A percentile compares a stretch with the other conserved stretches of the same genome.
phyloP scores from a whole-genome alignment of 768 basidiomycete species.

The Boletus rufocinnamomeus region DNA sequence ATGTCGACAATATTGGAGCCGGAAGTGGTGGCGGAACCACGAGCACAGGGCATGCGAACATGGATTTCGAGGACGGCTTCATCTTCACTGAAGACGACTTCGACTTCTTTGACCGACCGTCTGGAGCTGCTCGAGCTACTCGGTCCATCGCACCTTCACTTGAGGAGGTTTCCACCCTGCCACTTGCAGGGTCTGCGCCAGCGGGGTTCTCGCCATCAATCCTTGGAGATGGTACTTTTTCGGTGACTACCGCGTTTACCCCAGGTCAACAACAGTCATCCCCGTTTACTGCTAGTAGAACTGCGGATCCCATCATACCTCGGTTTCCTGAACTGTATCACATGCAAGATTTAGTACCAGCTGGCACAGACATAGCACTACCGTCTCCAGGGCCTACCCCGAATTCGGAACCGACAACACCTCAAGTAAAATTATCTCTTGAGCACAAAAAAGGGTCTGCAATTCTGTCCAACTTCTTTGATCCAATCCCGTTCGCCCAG shows the following conservation, averaged over 20 bases:
- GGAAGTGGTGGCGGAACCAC: slow-evolving; percentile 29
- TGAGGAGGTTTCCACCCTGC: slow-evolving; percentile 28
- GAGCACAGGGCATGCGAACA: slow-evolving; percentile 31
- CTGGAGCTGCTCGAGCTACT: slow-evolving; percentile 28
- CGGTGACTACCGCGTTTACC: slow-evolving; percentile 20
- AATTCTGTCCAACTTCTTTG: slow-evolving; percentile 46
- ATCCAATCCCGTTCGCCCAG: slow-evolving; percentile 72
- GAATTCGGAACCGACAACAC: slow-evolving; percentile 52
- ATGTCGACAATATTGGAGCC: slow-evolving; percentile 38
- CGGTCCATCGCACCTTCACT: slow-evolving; percentile 21
- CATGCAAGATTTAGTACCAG: slow-evolving; percentile 31
- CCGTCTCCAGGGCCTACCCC: slow-evolving; percentile 56
- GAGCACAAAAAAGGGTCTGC: slow-evolving; percentile 20
- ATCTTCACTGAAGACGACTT: slow-evolving; percentile 80
- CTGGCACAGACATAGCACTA: slow-evolving; percentile 45
- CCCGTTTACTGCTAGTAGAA: slow-evolving; percentile 32
- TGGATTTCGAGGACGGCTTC: slow-evolving; percentile 63
- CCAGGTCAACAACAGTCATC: slow-evolving; percentile 33
- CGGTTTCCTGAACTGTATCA: slow-evolving; percentile 25
- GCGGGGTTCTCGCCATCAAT: slow-evolving; percentile 37
- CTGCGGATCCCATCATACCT: slow-evolving; percentile 24
- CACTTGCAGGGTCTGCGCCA: slow-evolving; percentile 37
- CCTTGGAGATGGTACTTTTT: slow-evolving; percentile 33
- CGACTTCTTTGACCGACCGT: slow-evolving; percentile 77
- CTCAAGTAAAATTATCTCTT: slow-evolving; percentile 50